Base-by-base conservation (phyloP, 202 grass and related monocot genomes). In the Panicum virgatum region DNA sequence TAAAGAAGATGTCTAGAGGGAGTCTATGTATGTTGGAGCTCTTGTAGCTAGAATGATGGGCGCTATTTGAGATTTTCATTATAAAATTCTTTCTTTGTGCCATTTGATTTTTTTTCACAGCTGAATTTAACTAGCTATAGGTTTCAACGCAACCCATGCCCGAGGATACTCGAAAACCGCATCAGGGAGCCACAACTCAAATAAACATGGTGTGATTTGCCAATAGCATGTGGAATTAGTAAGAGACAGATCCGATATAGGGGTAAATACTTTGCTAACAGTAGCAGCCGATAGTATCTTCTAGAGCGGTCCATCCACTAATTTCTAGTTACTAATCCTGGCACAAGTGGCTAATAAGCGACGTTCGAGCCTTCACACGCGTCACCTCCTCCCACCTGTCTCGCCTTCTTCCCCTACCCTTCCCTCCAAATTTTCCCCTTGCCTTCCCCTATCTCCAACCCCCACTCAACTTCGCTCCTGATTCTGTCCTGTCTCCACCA, bases 321-420 rank as follows among this genome's bases (percentile, higher is more conserved):
- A 74, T 88, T 44, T 65, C 47, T 36, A 26, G n/a, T 82, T 82
- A 66, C 80, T 87, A 87, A 87, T 87, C 46, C 66, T 83, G 86
- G 86, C 50, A n/a, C 48, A 20, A 48, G 80, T 13, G 62, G 72
- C 72, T 81, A 87, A 71, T 81, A 87, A 71, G 59, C 64, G 52
- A 73, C 79, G 63, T 23, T 62, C 45, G 54, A 25, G 19, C 72
- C 44, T 68, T 59, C 67, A 82, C 78, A 87, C 56, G 65, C 79
- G 79, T 82, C 85, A 15, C 18, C 54, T 45, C 79, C 72, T 62
- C 72, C 72, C 72, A 68, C 62, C 44, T 48, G 61, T 83, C 64
- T 75, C 62, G 59, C 61, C 71, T 20, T 7, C 38, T 45, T n/a
- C 40, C 26, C 12, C 66, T 26, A 58, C 71, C 57, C 69, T 81